phyloP scores from a whole-genome alignment of 306 rosid genomes.

The Ormosia semicastrata region DNA sequence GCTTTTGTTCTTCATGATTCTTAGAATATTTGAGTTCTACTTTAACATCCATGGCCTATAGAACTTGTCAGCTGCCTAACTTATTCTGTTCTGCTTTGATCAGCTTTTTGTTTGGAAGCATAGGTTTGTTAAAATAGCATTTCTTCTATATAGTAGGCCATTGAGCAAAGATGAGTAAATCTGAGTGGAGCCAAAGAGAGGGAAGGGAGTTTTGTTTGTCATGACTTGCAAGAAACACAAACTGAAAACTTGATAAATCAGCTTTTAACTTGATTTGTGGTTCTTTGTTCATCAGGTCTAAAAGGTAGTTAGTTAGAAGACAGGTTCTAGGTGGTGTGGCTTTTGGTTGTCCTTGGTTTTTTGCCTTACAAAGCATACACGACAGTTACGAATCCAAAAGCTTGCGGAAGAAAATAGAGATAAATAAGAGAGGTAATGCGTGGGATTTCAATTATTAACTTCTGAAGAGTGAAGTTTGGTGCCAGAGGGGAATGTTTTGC shows the following conservation, averaged over 20 bases:
- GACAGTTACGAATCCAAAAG: background rate
- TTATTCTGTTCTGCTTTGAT: background rate
- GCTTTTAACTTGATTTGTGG: conserved; percentile 20
- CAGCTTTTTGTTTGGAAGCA: conserved; percentile 17
- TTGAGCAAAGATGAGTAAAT: background rate
- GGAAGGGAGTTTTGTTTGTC: background rate
- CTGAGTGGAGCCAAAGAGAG: background rate
- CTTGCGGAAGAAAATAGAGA: background rate
- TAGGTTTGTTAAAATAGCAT: conserved; percentile 6
- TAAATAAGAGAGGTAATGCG: background rate
- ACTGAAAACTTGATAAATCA: conserved; percentile 16
- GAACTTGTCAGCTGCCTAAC: background rate
- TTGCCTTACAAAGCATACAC: background rate
- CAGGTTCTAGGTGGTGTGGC: background rate
- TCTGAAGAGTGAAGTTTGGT: conserved; percentile 1
- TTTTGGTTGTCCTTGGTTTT: background rate
- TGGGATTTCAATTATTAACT: background rate
- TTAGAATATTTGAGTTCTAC: background rate
- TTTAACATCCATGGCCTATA: conserved; percentile 52
- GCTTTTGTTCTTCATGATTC: conserved; percentile 23
- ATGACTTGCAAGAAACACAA: conserved; percentile 54
- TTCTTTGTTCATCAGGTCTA: background rate
- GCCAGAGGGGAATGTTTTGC: background rate
- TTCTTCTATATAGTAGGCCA: background rate
- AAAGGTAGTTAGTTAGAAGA: conserved; percentile 17